Conservation (phyloP, 2,329 filamentous ascomycete genomes). For the Raffaelea deltoideospora region DNA sequence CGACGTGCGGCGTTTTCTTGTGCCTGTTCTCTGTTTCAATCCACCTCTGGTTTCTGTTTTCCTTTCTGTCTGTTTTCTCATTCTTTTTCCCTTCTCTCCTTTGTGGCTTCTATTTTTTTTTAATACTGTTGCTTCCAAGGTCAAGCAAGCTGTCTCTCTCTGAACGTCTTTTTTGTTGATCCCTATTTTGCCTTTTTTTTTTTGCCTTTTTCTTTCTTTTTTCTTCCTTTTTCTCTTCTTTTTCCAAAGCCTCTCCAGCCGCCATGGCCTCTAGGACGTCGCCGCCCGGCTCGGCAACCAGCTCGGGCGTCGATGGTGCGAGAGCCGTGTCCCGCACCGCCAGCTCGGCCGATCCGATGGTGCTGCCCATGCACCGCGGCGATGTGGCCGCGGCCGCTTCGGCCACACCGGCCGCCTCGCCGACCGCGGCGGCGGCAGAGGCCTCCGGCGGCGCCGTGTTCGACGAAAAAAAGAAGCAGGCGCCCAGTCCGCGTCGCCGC, state of each 20-base stretch:
- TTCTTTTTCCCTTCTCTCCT: background rate
- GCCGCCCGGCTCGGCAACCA: background rate
- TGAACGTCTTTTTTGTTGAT: too few relatives aligned
- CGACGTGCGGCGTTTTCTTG: too few relatives aligned
- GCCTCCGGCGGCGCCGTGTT: background rate
- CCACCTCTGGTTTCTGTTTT: too few relatives aligned
- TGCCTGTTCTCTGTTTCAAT: background rate
- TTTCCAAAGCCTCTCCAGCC: background rate
- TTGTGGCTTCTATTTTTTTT: background rate
- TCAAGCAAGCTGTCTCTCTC: slow-evolving; percentile 1
- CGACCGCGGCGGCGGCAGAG: background rate
- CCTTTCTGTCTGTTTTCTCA: background rate
- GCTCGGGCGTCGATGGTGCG: background rate
- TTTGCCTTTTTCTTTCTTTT: background rate
- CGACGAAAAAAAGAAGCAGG: background rate
- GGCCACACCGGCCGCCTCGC: background rate
- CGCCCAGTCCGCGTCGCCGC: background rate
- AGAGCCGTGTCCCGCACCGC: background rate
- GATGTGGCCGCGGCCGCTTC: background rate
- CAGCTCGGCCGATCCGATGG: background rate
- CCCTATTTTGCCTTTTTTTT: background rate
- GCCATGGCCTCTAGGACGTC: background rate
- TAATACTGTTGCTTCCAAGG: background rate
- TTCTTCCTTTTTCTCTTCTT: background rate
- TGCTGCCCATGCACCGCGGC: slow-evolving; percentile 2